These are phyloP conservation scores for Schwanniomyces yamadae DNA, from an alignment of 805 yeast species.

Conservation along the genomic window DNA sequence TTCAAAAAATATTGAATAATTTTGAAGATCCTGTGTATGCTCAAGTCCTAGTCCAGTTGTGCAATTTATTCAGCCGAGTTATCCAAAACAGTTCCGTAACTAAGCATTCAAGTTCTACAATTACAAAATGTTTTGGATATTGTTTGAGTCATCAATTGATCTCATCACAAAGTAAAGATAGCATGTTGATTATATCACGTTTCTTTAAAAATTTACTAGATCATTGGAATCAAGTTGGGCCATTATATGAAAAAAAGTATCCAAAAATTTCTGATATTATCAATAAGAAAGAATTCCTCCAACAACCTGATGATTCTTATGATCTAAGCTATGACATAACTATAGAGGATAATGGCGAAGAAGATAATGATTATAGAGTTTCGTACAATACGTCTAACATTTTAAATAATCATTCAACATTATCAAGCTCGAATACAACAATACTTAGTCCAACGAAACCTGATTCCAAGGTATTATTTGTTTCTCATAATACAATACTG, in stretches of 20 bases:
- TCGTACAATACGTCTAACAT: constrained; percentile 16
- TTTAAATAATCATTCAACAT: constrained; percentile 8
- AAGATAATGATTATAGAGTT: constrained; percentile 14
- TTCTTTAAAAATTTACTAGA: constrained; percentile 53
- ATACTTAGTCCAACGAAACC: constrained; percentile 6
- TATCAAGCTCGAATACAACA: constrained; percentile 6
- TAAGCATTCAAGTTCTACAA: constrained; percentile 39
- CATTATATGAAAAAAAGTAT: constrained; percentile 7
- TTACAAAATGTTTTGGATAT: constrained; percentile 51
- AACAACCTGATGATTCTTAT: constrained; percentile 24
- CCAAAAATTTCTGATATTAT: constrained; percentile 16
- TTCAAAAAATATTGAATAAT: constrained; percentile 17
- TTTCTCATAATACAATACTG: neutral
- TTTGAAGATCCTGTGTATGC: constrained; percentile 13
- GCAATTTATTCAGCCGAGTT: constrained; percentile 37
- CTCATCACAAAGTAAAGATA: constrained; percentile 43
- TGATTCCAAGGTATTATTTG: neutral
- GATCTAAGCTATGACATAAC: constrained; percentile 34
- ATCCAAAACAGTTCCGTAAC: constrained; percentile 37
- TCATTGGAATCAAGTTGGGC: constrained; percentile 42
- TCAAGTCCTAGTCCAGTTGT: constrained; percentile 44
- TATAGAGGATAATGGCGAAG: constrained; percentile 24
- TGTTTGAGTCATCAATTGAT: constrained; percentile 53
- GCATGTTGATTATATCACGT: constrained; percentile 50
- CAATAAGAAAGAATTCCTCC: constrained; percentile 11